These are phyloP conservation scores for Arthonia radiata DNA, from an alignment of 495 filamentous ascomycete genomes.

Conservation along the genomic window DNA sequence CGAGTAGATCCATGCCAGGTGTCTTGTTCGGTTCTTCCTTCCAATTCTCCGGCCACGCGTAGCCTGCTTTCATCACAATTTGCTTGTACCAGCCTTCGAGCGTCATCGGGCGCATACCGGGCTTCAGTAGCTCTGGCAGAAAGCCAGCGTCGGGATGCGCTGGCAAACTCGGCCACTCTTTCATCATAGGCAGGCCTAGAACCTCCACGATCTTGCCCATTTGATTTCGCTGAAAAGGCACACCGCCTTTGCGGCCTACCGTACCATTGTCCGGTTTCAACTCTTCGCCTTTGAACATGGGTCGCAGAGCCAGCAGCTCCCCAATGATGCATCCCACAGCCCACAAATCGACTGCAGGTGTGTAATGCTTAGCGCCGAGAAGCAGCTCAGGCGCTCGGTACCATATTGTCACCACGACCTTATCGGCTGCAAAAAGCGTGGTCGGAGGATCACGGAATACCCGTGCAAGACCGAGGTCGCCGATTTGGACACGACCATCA, in stretches of 20 bases:
- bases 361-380: slow-evolving; percentile 78
- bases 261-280: slow-evolving; percentile 95
- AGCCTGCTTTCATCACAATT: slow-evolving; percentile 31
- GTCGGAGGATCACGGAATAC: slow-evolving; percentile 85
- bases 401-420: slow-evolving; percentile 98
- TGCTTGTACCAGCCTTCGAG: slow-evolving; percentile 43
- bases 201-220: slow-evolving; percentile 98
- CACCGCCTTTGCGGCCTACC: slow-evolving; percentile 95
- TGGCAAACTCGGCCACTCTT: slow-evolving; percentile 70
- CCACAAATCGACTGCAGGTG: slow-evolving; percentile 90
- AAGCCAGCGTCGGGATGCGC: slow-evolving; percentile 16
- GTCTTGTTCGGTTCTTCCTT: slow-evolving; percentile 20
- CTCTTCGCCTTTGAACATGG: slow-evolving; percentile 97
- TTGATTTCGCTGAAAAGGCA: slow-evolving; percentile 92
- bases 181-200: slow-evolving; percentile 69
- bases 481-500: slow-evolving; percentile 69
- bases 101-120: slow-evolving; percentile 10
- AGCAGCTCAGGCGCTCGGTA: slow-evolving; percentile 91
- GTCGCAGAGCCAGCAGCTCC: slow-evolving; percentile 67
- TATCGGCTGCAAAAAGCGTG: slow-evolving; percentile 78
- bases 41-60: slow-evolving; percentile 24
- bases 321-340: slow-evolving; percentile 96
- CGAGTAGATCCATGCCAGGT: slow-evolving; percentile 53
- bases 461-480: slow-evolving; percentile 75
- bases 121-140: slow-evolving; percentile 16